Evolutionary conservation across 176 grass and related monocot genomes (phyloP).

Genomic region (Oryza coarctata): DNA sequence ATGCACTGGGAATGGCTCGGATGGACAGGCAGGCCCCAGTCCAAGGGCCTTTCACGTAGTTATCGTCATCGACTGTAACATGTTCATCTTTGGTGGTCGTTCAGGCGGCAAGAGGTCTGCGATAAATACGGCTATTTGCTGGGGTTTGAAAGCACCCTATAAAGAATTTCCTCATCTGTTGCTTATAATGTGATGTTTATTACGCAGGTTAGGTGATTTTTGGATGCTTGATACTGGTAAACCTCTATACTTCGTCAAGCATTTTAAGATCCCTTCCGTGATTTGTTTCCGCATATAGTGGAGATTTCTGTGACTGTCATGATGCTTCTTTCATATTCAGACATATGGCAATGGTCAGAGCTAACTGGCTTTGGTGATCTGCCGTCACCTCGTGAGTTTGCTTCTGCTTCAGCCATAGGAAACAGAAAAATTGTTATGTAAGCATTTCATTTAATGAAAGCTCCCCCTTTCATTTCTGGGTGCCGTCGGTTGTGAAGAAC

Average conservation of each 20-base stretch:
- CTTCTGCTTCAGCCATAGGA: slow-evolving; percentile 83
- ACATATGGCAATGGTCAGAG: slow-evolving; percentile 97
- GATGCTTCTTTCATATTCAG: slow-evolving; percentile 45
- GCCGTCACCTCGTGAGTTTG: slow-evolving; percentile 86
- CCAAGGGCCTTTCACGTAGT: slow-evolving; percentile 86
- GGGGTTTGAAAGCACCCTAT: background rate
- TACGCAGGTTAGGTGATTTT: slow-evolving; percentile 78
- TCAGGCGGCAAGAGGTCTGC: slow-evolving; percentile 75
- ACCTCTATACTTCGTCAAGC: background rate
- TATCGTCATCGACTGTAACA: slow-evolving; percentile 71
- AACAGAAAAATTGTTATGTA: slow-evolving; percentile 94
- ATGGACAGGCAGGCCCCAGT: slow-evolving; percentile 65
- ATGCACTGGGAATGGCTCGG: slow-evolving; percentile 61
- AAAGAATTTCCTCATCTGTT: slow-evolving; percentile 14
- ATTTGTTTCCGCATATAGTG: background rate
- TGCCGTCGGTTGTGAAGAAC: slow-evolving; percentile 9
- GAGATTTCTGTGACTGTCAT: background rate
- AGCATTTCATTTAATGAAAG: slow-evolving; percentile 23
- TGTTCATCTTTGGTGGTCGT: slow-evolving; percentile 82
- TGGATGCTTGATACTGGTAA: slow-evolving; percentile 98
- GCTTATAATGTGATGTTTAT: slow-evolving; percentile 6
- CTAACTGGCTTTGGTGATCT: slow-evolving; percentile 93
- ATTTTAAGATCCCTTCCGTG: background rate
- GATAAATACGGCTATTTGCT: background rate
- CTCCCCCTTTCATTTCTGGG: background rate